Base-by-base conservation (phyloP, 176 grass and related monocot species). In the Chrysopogon serrulatus region DNA sequence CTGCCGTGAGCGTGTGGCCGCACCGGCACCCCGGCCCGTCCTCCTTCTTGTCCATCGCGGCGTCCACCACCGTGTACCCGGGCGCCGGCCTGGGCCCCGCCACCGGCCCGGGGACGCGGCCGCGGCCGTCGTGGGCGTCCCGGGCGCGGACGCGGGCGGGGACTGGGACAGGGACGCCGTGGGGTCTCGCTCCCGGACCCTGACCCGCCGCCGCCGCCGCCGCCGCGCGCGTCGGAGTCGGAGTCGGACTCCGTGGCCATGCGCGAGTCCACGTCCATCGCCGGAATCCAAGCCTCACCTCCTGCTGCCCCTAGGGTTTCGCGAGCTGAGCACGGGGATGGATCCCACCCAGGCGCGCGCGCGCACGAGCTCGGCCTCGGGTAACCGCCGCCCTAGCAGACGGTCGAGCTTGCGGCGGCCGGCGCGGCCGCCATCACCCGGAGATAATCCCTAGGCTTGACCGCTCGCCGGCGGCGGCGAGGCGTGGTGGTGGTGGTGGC, bases 11-110 rank as follows among this genome's bases (percentile, higher is more conserved):
- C 28, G 96, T 99, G 85, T 99, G 96, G 1, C 96, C 96, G 66
- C 96, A 99, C 31, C 96, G 87, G 89, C 93, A 99, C 26, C 96
- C 96, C 0, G 96, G 89, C 56, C 96, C 96, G 68, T 99, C 96
- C 80, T 99, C 93, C 91, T 92, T 66, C 82, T 87, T 94, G 48
- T 99, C 96, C 59, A 89, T 96, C 34, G 71, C 68, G 26, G 86
- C 91, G 67, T 93, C 76, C 72, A 99, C 85, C 79, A 84, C 87
- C 48, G 87, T 85, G 77, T 92, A 99, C 17, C 84, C 89, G 16
- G 96, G 93, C 10, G 96, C 96, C n/a, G 91, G 96, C 76, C 93
- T 88, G 33, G 92, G 91, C 26, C 90, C 95, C 0, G 74, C 53
- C 32, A 16, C 68, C 6, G 47, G 72, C 26, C 54, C 7, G 66